A percentile compares a stretch with the other conserved stretches of the same genome.
phyloP scores from a whole-genome alignment of 805 yeast species.

The Saccharomycopsis sp. region DNA sequence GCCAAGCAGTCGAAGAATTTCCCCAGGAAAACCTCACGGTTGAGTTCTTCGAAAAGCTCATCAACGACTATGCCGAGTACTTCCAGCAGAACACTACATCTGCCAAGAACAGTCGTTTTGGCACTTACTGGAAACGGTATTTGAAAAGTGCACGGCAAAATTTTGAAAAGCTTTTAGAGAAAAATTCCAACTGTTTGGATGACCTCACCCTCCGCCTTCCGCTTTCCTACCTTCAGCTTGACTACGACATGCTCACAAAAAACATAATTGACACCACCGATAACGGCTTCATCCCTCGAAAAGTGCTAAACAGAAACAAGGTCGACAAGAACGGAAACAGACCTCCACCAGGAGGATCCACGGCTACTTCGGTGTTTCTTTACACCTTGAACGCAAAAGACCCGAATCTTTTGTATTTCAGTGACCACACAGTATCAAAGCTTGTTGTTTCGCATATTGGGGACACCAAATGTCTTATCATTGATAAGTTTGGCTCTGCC shows the following conservation, averaged over 20 bases:
- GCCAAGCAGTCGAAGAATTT: slow-evolving; percentile 42
- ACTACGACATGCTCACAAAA: slow-evolving; percentile 45
- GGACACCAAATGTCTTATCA: slow-evolving; percentile 81
- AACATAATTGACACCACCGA: slow-evolving; percentile 23
- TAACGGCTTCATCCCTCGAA: slow-evolving; percentile 1
- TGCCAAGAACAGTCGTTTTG: slow-evolving; percentile 26
- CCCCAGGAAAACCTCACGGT: slow-evolving; percentile 27
- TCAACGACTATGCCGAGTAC: slow-evolving; percentile 46
- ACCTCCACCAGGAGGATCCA: slow-evolving; percentile 51
- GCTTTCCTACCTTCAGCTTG: slow-evolving; percentile 58
- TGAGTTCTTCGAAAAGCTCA: slow-evolving; percentile 36
- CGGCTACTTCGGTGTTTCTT: slow-evolving; percentile 60
- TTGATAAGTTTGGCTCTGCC: slow-evolving; percentile 75
- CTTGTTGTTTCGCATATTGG: slow-evolving; percentile 86
- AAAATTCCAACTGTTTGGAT: slow-evolving; percentile 32
- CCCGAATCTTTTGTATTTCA: slow-evolving; percentile 34
- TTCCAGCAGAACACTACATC: slow-evolving; percentile 34
- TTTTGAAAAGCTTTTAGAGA: slow-evolving; percentile 30
- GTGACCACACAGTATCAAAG: slow-evolving; percentile 57
- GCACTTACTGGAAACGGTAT: slow-evolving; percentile 84
- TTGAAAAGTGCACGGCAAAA: slow-evolving; percentile 37
- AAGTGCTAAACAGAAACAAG: background rate
- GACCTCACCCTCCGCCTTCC: slow-evolving; percentile 58
- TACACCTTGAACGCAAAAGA: slow-evolving; percentile 37
- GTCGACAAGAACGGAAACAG: slow-evolving; percentile 22